Conservation (phyloP, 805 yeast genomes). For the Komagataella mondaviorum region DNA sequence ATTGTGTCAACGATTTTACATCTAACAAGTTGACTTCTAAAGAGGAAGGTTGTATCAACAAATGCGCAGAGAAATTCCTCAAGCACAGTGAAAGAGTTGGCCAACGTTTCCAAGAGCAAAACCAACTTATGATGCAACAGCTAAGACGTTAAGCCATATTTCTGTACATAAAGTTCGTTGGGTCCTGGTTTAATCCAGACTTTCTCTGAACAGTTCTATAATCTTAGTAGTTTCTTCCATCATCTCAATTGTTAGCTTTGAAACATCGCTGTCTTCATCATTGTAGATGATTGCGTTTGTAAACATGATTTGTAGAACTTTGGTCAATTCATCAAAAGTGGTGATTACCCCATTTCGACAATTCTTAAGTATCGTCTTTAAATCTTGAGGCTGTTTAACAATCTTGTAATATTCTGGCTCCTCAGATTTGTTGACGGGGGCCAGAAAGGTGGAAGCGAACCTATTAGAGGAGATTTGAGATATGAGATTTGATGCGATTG, state of each 20-base stretch:
- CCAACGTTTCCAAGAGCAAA: conserved; percentile 97
- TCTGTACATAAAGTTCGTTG: neutral
- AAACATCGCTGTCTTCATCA: conserved; percentile 47
- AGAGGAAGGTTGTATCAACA: conserved; percentile 77
- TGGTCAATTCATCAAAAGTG: conserved; percentile 37
- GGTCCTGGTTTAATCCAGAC: conserved; percentile 2
- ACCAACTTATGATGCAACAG: conserved; percentile 61
- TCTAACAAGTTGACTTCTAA: conserved; percentile 74
- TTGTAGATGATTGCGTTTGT: conserved; percentile 81
- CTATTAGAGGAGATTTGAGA: conserved; percentile 56
- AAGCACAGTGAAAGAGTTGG: conserved; percentile 98
- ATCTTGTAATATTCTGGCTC: conserved; percentile 59
- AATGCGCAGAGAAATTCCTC: conserved; percentile 94
- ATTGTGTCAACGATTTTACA: conserved; percentile 97
- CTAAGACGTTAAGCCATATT: conserved; percentile 22
- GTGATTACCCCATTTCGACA: conserved; percentile 47
- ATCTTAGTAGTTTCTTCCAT: conserved; percentile 47
- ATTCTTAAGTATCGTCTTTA: conserved; percentile 45
- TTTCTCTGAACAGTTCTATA: conserved; percentile 43
- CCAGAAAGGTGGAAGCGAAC: conserved; percentile 60
- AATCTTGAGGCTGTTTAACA: conserved; percentile 52
- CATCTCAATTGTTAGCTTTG: conserved; percentile 55
- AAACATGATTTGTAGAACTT: conserved; percentile 64
- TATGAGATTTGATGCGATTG: conserved; percentile 46
- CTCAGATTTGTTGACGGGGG: conserved; percentile 52